phyloP scores from a whole-genome alignment of 2,329 filamentous ascomycete species.

The Penicillium sp. region DNA sequence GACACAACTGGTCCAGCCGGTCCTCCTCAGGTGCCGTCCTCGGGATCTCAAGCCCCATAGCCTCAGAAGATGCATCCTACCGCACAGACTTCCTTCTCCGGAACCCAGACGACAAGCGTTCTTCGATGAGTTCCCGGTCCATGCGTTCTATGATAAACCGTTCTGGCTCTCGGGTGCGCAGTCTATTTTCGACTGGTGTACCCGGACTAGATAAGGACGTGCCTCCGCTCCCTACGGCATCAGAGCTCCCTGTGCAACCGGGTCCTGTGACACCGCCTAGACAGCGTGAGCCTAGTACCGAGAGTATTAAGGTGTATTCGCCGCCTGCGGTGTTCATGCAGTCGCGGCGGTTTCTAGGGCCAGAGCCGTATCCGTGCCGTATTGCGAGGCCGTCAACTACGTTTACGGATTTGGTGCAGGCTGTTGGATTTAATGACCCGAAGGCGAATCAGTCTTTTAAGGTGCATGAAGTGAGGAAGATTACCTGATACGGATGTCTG shows the following conservation, averaged over 20 bases:
- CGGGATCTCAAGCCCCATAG: conserved; percentile 47
- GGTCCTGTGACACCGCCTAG: conserved; percentile 20
- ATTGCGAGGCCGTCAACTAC: conserved; percentile 34
- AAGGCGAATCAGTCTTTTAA: conserved; percentile 30
- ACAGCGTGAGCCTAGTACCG: conserved; percentile 38
- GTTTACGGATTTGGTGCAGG: conserved; percentile 40
- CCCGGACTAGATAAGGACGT: conserved; percentile 24
- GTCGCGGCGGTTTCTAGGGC: conserved; percentile 26
- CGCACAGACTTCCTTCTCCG: conserved; percentile 47
- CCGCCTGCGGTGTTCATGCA: conserved; percentile 37
- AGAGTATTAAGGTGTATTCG: conserved; percentile 50
- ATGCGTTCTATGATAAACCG: conserved; percentile 36
- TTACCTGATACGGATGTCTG: neutral
- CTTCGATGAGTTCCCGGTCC: conserved; percentile 30
- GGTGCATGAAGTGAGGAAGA: conserved; percentile 17
- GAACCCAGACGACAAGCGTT: conserved; percentile 12
- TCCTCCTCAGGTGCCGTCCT: conserved; percentile 34
- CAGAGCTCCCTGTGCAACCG: neutral
- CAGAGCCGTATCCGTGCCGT: conserved; percentile 24
- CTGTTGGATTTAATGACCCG: conserved; percentile 29
- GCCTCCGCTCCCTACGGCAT: conserved; percentile 14
- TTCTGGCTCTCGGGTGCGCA: conserved; percentile 38
- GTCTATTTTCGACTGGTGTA: conserved; percentile 31
- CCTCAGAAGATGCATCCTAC: conserved; percentile 41
- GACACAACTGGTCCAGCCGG: conserved; percentile 31